Base-by-base conservation (phyloP, 1,139 yeast species). In the Candida sojae region DNA sequence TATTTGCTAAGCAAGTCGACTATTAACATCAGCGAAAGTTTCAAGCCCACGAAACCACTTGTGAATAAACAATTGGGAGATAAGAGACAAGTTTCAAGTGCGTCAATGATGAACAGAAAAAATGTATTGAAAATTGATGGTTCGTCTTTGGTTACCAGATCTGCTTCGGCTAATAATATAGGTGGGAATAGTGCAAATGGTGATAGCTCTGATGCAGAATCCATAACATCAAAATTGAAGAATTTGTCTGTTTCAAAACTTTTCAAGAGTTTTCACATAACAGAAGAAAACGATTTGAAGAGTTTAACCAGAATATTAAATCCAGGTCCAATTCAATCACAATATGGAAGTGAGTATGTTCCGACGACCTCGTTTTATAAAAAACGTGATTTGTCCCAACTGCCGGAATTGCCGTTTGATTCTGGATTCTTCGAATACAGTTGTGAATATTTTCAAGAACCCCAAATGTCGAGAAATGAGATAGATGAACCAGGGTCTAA, bases 361-460 rank as follows among this genome's bases (percentile, higher is more conserved):
- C 85, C 86, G 5, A 69, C 68, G 32, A 75, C 85, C 1, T 82
- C 84, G 6, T 69, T 86, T 42, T 85, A 75, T 55, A 68, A 60
- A 26, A 67, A 71, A 5, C 63, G 80, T 42, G 70, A 71, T 53
- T 54, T 70, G 29, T 51, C 62, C 3, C 57, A 70, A 3, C 62
- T 65, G 36, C 79, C 84, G 2, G 68, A 66, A n/a, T 60, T 86
- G 8, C 92, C 96, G 0, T 67, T 85, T 25, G 75, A 77, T 12
- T 86, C 96, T 21, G 85, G 86, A 4, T 92, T 93, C 62, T 84
- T 92, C 56, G 96, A 89, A 49, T 93, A 91, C 73, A 83, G 93
- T 59, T 76, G 88, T 54, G 99, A 93, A 62, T 92, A 91, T 62
- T 93, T 92, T 69, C 97, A 92, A 61, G 98, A 92, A 61, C 98